These are phyloP conservation scores for Lipomyces chichibuensis DNA, from an alignment of 805 yeast genomes.

Conservation along the genomic window DNA sequence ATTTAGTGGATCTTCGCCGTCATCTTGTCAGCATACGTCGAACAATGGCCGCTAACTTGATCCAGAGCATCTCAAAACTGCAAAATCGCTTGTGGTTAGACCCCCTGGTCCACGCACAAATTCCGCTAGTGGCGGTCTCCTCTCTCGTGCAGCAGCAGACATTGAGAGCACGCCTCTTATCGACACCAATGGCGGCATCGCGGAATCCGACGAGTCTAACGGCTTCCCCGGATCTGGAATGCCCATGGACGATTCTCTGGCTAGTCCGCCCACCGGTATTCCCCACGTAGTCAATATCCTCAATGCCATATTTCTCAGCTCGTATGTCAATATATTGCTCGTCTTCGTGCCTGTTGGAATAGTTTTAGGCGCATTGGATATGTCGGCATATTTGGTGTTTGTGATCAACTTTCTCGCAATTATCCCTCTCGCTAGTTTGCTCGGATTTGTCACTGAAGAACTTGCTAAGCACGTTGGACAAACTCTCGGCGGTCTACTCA, in stretches of 20 bases:
- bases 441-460: constrained; percentile 93
- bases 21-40: not conserved
- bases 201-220: not conserved
- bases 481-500: constrained; percentile 88
- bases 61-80: constrained; percentile 18
- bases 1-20: no score
- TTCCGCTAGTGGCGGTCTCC: constrained; percentile 11
- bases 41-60: not conserved
- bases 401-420: constrained; percentile 83
- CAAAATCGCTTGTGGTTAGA: constrained; percentile 21
- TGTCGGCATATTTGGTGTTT: constrained; percentile 62
- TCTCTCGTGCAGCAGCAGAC: not conserved
- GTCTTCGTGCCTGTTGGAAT: constrained; percentile 90
- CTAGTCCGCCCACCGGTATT: not conserved
- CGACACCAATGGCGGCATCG: not conserved
- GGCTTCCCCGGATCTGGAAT: constrained; percentile 6
- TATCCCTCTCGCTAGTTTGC: constrained; percentile 85
- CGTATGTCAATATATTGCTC: constrained; percentile 74
- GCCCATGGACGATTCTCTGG: constrained; percentile 4
- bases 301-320: constrained; percentile 23
- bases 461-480: constrained; percentile 85
- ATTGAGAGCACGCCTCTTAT: constrained; percentile 10
- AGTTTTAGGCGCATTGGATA: constrained; percentile 62
- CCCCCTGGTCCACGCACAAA: constrained; percentile 22
- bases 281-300: not conserved